Evolutionary conservation across 495 filamentous ascomycete species (phyloP).

Genomic region (Lophiostoma macrostomum): DNA sequence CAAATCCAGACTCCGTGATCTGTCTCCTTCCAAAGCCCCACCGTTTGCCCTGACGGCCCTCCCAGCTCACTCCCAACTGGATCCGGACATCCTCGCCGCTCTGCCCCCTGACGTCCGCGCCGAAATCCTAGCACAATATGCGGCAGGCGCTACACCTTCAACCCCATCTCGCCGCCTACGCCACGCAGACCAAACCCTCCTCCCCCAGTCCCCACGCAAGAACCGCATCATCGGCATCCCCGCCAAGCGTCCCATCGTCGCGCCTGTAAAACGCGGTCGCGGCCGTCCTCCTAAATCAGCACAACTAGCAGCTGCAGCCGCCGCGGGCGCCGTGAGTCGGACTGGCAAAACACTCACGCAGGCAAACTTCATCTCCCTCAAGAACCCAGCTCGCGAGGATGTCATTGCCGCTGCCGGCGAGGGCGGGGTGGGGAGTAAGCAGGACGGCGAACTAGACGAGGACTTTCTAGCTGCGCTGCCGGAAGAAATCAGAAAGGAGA

Average conservation of each 20-base stretch:
- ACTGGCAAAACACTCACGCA: constrained; percentile 52
- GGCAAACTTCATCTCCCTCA: constrained; percentile 56
- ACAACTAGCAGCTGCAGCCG: constrained; percentile 16
- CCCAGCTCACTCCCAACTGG: constrained; percentile 42
- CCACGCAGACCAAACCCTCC: constrained; percentile 41
- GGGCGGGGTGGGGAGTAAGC: neutral
- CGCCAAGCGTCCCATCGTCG: constrained; percentile 54
- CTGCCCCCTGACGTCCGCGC: constrained; percentile 79
- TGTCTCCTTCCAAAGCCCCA: too few species aligned
- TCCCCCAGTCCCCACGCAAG: constrained; percentile 59
- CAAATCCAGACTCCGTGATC: neutral
- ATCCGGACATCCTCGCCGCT: constrained; percentile 55
- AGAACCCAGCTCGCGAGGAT: constrained; percentile 1
- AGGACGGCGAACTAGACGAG: constrained; percentile 52
- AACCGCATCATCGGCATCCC: constrained; percentile 45
- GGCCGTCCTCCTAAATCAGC: constrained; percentile 36
- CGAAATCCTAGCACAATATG: constrained; percentile 72
- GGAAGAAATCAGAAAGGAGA: constrained; percentile 72
- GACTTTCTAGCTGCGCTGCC: constrained; percentile 80
- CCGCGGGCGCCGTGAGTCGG: constrained; percentile 1
- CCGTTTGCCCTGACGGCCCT: constrained; percentile 33
- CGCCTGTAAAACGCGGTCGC: constrained; percentile 53
- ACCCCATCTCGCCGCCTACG: constrained; percentile 8
- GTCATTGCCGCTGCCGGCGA: neutral
- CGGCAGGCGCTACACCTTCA: constrained; percentile 9